Conservation (phyloP, 2,329 filamentous ascomycete genomes). For the Stylonectria norvegica region DNA sequence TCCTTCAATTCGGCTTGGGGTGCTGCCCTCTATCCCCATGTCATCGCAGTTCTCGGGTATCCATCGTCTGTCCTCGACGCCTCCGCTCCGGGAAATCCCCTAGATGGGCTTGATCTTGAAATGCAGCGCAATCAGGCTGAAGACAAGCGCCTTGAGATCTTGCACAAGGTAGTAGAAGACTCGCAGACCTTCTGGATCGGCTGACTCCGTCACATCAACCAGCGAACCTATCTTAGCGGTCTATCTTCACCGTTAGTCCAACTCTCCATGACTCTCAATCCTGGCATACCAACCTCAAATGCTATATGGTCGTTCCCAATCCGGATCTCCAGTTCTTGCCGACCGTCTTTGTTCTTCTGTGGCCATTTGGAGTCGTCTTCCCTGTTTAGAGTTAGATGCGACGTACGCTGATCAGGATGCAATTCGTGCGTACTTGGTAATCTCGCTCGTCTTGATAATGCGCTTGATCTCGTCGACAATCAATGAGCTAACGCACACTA, state of each 20-base stretch:
- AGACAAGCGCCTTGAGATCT: constrained; percentile 93
- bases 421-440: constrained; percentile 70
- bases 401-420: constrained; percentile 1
- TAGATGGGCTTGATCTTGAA: constrained; percentile 90
- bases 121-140: constrained; percentile 92
- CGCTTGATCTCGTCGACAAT: constrained; percentile 93
- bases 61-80: constrained; percentile 6
- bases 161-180: constrained; percentile 99
- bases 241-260: constrained; percentile 43
- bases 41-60: constrained; percentile 16
- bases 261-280: not conserved
- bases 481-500: constrained; percentile 93
- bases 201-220: constrained; percentile 93
- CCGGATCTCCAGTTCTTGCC: constrained; percentile 93
- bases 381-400: constrained; percentile 43
- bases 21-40: not conserved
- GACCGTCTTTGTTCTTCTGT: constrained; percentile 97
- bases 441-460: constrained; percentile 95
- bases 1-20: no score
- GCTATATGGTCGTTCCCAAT: constrained; percentile 94
- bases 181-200: constrained; percentile 89
- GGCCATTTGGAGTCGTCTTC: constrained; percentile 99
- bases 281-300: constrained; percentile 69
- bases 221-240: constrained; percentile 97
- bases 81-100: constrained; percentile 14